Evolutionary conservation across 345 rosid genomes (phyloP), one percentile per base, ranked within the genome.

Genomic region (Eucalyptus cladocalyx): DNA sequence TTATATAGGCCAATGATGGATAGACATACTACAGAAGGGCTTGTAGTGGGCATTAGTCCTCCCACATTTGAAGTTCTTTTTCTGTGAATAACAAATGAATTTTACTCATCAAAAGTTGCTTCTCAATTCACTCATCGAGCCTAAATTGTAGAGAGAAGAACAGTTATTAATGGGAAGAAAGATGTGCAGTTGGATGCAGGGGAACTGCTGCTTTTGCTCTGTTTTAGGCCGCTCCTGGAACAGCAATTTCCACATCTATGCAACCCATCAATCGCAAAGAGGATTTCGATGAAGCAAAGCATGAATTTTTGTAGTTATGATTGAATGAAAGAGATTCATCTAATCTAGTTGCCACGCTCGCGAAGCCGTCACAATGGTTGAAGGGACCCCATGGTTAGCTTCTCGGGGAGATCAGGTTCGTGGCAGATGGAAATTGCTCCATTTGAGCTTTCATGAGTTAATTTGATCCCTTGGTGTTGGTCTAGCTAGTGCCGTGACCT

Each of bases 221-320:
- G 13, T 11, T 47, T 47, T 47, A 47, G 48, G 48, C 48, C 13
- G 17, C 92, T 90, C 87, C 90, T 89, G 90, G 90, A 60, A 51
- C 87, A 11, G 90, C 11, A 62, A 89, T 87, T 92, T 93, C 88
- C 88, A 91, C 87, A 5, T 93, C 95, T 83, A 92, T 92, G 89
- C 5, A 16, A 81, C 42, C 43, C 26, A 51, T 72, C 85, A 51
- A 45, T 23, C 48, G 40, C 11, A 28, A 18, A 8, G 45, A 58
- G 42, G 40, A 19, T 5, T 19, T 42, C 40, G 28, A 28, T 42
- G 26, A 47, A 10, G n/a, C 40, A 42, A 43, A 65, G n/a, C 34
- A 65, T 7, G 72, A 65, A 14, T 30, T n/a, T 14, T 28, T 60
- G n/a, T 28, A 28, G n/a, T 60, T 37, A 12, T 60, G 3, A 60